These are phyloP conservation scores for Trichothecium roseum DNA, from an alignment of 2,329 filamentous ascomycete species.

Conservation along the genomic window DNA sequence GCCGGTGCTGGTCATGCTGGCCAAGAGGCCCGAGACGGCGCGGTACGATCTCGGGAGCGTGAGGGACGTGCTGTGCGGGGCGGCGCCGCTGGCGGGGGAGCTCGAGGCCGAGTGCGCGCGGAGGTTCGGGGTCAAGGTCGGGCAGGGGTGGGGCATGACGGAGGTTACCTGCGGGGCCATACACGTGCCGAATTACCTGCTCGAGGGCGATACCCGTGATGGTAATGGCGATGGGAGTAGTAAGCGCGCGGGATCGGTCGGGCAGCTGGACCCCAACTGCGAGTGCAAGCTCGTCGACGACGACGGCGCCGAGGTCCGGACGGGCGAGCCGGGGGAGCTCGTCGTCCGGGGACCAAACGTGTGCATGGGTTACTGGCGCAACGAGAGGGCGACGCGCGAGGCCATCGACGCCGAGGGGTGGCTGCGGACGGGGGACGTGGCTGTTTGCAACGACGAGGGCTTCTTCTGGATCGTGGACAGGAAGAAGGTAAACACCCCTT, in stretches of 20 bases:
- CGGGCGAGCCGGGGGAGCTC: conserved; percentile 39
- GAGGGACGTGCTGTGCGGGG: conserved; percentile 35
- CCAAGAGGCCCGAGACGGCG: conserved; percentile 42
- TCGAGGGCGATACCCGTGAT: conserved; percentile 32
- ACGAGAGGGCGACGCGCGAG: conserved; percentile 41
- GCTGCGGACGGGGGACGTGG: conserved; percentile 50
- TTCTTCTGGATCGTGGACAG: conserved; percentile 36
- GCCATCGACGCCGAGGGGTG: conserved; percentile 40
- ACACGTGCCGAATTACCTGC: conserved; percentile 31
- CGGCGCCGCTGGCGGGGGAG: conserved; percentile 36
- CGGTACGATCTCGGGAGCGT: conserved; percentile 43
- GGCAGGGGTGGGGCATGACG: conserved; percentile 53
- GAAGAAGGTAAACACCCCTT: conserved; percentile 41
- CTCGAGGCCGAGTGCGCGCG: conserved; percentile 32
- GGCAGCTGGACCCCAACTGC: conserved; percentile 40
- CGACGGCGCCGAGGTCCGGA: conserved; percentile 34
- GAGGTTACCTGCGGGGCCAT: conserved; percentile 35
- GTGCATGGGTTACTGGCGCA: conserved; percentile 49
- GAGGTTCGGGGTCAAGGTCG: conserved; percentile 24
- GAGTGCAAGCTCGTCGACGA: conserved; percentile 44
- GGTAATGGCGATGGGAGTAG: conserved; percentile 25
- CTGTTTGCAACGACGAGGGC: conserved; percentile 32
- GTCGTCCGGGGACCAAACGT: conserved; percentile 44
- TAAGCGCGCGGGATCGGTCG: conserved; percentile 34
- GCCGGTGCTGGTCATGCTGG: conserved; percentile 47